These are phyloP conservation scores for Anthracocystis setariae DNA, from an alignment of 1,284 basidiomycete species.

Conservation along the genomic window DNA sequence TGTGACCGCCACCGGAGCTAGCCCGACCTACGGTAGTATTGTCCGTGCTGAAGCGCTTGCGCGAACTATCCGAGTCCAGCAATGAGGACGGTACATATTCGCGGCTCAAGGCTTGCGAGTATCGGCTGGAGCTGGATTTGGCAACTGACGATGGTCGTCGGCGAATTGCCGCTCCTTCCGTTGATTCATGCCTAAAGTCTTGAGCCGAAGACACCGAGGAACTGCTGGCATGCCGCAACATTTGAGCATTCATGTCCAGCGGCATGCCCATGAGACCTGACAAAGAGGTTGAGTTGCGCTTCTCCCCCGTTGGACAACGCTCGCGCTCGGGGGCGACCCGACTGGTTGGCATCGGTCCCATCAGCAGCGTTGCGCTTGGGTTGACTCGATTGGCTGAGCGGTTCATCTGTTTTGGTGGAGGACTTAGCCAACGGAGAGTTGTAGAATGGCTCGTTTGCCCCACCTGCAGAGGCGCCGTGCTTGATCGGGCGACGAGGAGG, in stretches of 20 bases:
- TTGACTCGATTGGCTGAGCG: slow-evolving; percentile 17
- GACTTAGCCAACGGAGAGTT: slow-evolving; percentile 40
- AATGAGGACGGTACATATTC: slow-evolving; percentile 33
- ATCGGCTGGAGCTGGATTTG: slow-evolving; percentile 41
- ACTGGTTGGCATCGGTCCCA: slow-evolving; percentile 1
- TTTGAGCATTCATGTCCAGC: slow-evolving; percentile 28
- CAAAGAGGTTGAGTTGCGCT: slow-evolving; percentile 35
- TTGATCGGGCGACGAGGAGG: slow-evolving; percentile 33
- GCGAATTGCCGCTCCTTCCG: slow-evolving; percentile 12
- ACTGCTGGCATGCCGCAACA: slow-evolving; percentile 38
- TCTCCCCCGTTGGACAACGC: slow-evolving; percentile 17
- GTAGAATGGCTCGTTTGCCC: slow-evolving; percentile 14
- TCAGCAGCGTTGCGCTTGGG: slow-evolving; percentile 21
- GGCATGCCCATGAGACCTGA: slow-evolving; percentile 55
- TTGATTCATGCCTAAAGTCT: slow-evolving; percentile 10
- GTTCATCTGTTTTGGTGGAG: slow-evolving; percentile 43
- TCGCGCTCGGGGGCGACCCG: slow-evolving; percentile 15
- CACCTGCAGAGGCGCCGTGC: slow-evolving; percentile 6
- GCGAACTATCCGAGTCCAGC: slow-evolving; percentile 25
- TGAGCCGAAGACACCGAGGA: slow-evolving; percentile 31
- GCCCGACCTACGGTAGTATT: slow-evolving; percentile 42
- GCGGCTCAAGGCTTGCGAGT: slow-evolving; percentile 37
- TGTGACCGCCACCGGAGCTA: slow-evolving; percentile 53
- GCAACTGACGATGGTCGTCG: slow-evolving; percentile 36
- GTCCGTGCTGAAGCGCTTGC: slow-evolving; percentile 46